phyloP scores from a whole-genome alignment of 2,329 filamentous ascomycete genomes.

The Aspergillus sp. region DNA sequence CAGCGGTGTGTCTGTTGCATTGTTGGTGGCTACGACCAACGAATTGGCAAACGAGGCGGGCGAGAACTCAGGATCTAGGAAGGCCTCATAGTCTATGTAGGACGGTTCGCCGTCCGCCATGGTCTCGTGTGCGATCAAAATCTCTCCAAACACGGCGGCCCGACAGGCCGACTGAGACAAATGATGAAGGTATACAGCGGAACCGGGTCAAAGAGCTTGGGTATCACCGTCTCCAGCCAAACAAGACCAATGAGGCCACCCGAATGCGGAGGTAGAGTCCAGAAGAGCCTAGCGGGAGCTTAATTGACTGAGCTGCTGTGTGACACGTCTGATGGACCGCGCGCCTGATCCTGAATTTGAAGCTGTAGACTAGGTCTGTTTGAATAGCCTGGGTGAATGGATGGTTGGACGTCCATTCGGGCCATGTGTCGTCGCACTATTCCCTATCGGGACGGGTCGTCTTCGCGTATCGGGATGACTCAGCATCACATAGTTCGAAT shows the following conservation, averaged over 20 bases:
- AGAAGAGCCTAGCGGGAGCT: constrained; percentile 1
- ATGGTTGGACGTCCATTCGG: constrained; percentile 7
- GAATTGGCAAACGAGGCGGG: constrained; percentile 81
- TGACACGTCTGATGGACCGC: not conserved
- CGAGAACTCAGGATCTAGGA: constrained; percentile 79
- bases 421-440: constrained; percentile 12
- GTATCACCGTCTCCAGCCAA: constrained; percentile 12
- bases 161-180: not conserved
- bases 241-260: constrained; percentile 4
- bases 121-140: not conserved
- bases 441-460: not conserved
- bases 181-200: not conserved
- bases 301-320: not conserved
- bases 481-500: not conserved
- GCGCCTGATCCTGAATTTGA: too few species aligned
- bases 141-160: not conserved
- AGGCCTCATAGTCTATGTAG: constrained; percentile 95
- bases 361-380: not conserved
- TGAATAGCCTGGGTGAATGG: not conserved
- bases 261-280: constrained; percentile 6
- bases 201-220: constrained; percentile 4
- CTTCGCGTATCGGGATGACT: not conserved
- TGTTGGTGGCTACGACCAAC: constrained; percentile 87
- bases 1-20: constrained; percentile 81
- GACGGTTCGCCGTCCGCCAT: constrained; percentile 55